Conservation (phyloP, 306 rosid genomes). For the Vachellia collinsii region DNA sequence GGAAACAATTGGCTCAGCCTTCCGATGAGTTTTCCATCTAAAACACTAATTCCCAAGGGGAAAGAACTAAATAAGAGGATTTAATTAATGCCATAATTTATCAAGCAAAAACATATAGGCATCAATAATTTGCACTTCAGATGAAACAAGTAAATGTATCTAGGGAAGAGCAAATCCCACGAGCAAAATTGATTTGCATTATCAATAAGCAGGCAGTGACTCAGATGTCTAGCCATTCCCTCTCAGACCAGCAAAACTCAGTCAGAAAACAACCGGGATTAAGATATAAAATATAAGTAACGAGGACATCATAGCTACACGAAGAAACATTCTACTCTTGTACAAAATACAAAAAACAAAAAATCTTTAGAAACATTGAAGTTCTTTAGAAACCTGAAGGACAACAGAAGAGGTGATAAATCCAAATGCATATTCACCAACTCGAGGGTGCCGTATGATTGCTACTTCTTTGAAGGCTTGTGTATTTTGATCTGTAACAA, state of each 20-base stretch:
- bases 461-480: constrained; percentile 99
- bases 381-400: constrained; percentile 70
- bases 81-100: not conserved
- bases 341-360: not conserved
- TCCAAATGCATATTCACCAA: constrained; percentile 98
- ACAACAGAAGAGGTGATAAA: constrained; percentile 88
- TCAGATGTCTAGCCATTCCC: not conserved
- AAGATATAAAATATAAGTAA: not conserved
- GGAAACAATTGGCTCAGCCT: constrained; percentile 6
- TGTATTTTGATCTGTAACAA: constrained; percentile 75
- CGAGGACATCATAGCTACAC: constrained; percentile 9
- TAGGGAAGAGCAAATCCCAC: constrained; percentile 16
- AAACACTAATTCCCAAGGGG: not conserved
- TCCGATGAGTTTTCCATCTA: not conserved
- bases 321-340: not conserved
- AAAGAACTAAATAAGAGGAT: not conserved
- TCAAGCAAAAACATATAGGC: constrained; percentile 5
- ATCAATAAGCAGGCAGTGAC: not conserved
- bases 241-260: constrained; percentile 21
- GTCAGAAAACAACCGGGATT: constrained; percentile 5
- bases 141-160: constrained; percentile 13
- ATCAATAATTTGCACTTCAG: constrained; percentile 2
- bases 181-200: constrained; percentile 10
- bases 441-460: constrained; percentile 94
- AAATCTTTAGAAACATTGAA: constrained; percentile 4